These are phyloP conservation scores for Ceratopteris richardii DNA, from an alignment of 75 land plant species.

Conservation along the genomic window DNA sequence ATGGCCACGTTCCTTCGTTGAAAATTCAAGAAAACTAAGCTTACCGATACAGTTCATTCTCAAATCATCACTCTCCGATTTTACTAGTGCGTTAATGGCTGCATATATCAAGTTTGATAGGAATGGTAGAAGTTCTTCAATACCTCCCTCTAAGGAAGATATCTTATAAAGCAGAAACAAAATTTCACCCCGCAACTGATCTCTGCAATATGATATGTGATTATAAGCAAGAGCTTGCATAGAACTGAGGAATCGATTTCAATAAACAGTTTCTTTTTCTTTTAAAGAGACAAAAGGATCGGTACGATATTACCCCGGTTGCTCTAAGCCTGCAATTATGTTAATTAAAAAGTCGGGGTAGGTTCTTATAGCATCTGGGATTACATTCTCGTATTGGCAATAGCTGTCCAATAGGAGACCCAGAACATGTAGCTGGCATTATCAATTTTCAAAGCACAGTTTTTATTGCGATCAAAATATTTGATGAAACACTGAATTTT, in stretches of 20 bases:
- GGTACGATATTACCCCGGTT: slow-evolving; percentile 74
- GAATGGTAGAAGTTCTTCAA: slow-evolving; percentile 12
- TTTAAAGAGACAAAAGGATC: neutral
- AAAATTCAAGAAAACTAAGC: slow-evolving; percentile 2
- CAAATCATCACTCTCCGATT: slow-evolving; percentile 68
- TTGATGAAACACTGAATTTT: neutral
- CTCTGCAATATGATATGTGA: slow-evolving; percentile 33
- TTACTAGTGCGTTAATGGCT: slow-evolving; percentile 52
- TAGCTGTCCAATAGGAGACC: slow-evolving; percentile 59
- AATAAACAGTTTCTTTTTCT: no score
- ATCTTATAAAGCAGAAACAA: slow-evolving; percentile 73
- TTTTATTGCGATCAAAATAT: neutral
- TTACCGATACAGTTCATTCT: slow-evolving; percentile 80
- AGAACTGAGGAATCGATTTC: no score
- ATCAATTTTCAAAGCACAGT: neutral
- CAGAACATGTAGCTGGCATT: slow-evolving; percentile 71
- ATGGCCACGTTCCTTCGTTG: no score
- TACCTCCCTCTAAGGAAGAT: slow-evolving; percentile 33
- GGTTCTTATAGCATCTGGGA: slow-evolving; percentile 31
- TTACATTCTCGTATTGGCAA: slow-evolving; percentile 10
- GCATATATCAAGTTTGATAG: slow-evolving; percentile 40
- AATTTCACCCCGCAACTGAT: slow-evolving; percentile 78
- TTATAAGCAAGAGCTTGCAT: neutral
- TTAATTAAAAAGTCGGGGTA: slow-evolving; percentile 39
- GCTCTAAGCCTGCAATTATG: slow-evolving; percentile 51